A percentile compares a stretch with the other conserved stretches of the same genome.
Conservation (phyloP, 768 basidiomycete genomes). For the Trametes punicea region DNA sequence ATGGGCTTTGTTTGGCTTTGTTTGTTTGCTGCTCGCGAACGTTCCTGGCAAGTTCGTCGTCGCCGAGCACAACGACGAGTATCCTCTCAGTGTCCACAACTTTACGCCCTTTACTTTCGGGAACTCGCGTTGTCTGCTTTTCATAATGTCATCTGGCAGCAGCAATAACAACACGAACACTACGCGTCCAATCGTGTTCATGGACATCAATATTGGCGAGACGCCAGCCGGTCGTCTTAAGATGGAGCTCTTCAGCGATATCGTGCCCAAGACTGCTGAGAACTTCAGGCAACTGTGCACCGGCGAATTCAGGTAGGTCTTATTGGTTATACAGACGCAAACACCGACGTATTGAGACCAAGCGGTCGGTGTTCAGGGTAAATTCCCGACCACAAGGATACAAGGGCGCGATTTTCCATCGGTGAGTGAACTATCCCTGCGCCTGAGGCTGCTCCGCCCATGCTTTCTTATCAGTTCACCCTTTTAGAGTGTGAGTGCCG, state of each 20-base stretch:
- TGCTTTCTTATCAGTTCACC: slow-evolving; percentile 23
- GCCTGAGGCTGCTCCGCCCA: slow-evolving; percentile 19
- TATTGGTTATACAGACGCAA: too few species aligned
- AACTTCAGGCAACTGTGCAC: slow-evolving; percentile 98
- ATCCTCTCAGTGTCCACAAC: background rate
- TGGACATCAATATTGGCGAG: slow-evolving; percentile 96
- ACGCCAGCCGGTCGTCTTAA: slow-evolving; percentile 93
- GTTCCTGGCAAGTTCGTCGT: slow-evolving; percentile 12
- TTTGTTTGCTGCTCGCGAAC: slow-evolving; percentile 3
- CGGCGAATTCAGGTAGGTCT: slow-evolving; percentile 86
- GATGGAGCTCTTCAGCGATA: slow-evolving; percentile 96
- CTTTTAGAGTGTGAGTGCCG: slow-evolving; percentile 60
- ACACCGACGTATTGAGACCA: background rate
- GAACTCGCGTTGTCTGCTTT: too few species aligned
- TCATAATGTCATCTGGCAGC: slow-evolving; percentile 42
- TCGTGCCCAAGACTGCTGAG: slow-evolving; percentile 97
- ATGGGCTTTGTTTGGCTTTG: slow-evolving; percentile 5
- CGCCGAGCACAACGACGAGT: slow-evolving; percentile 3
- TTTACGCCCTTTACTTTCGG: background rate
- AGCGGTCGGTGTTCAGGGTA: slow-evolving; percentile 40
- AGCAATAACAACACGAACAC: slow-evolving; percentile 29
- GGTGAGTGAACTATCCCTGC: slow-evolving; percentile 49
- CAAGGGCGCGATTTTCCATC: slow-evolving; percentile 87
- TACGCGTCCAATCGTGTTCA: slow-evolving; percentile 86
- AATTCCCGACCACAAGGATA: slow-evolving; percentile 88